Base-by-base conservation (phyloP, 495 filamentous ascomycete species). In the Neurospora sp. region DNA sequence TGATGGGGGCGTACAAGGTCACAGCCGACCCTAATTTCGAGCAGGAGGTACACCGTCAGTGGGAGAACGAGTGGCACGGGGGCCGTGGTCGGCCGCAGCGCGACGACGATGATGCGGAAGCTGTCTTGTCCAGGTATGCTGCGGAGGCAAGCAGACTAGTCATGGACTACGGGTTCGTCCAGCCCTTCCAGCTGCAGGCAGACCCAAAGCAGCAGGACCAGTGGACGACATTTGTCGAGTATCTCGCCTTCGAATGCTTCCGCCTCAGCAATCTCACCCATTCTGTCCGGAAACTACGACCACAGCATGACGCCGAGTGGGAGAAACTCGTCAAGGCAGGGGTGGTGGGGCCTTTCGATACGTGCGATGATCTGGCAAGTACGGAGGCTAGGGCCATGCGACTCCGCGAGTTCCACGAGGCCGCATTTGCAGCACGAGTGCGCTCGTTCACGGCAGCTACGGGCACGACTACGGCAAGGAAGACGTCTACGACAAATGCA, bases 171-270 rank as follows among this genome's bases (percentile, higher is more conserved):
- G 22, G 20, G 16, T 41, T 35, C 41, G 9, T 12, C 41, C 69
- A n/a, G 20, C 42, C 69, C 40, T 71, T 71, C 20, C 69, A 48
- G 69, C 69, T 71, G 18, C 69, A 35, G 42, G 40, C 69, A 35
- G 41, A 71, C 69, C 41, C 69, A 35, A 71, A 71, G 41, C 20
- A 41, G 69, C 69, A 71, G 69, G 69, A 71, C 41, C 69, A 71
- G 38, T 71, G 69, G 69, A 71, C 69, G n/a, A 71, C 69, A 4
- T 71, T 37, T 41, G 69, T 71, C 41, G 69, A 71, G 41, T 71
- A 71, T 53, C 69, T 71, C 8, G 69, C 22, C 22, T 71, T 71
- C 40, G 69, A 71, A 35, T 11, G 14, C 18, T 10, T 12, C 22
- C 1, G 0, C 2, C 69, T 71, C 40, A 3, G 0, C 20, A 10